Evolutionary conservation across 768 basidiomycete genomes (phyloP).

Genomic region (Pleurotus cornucopiae): DNA sequence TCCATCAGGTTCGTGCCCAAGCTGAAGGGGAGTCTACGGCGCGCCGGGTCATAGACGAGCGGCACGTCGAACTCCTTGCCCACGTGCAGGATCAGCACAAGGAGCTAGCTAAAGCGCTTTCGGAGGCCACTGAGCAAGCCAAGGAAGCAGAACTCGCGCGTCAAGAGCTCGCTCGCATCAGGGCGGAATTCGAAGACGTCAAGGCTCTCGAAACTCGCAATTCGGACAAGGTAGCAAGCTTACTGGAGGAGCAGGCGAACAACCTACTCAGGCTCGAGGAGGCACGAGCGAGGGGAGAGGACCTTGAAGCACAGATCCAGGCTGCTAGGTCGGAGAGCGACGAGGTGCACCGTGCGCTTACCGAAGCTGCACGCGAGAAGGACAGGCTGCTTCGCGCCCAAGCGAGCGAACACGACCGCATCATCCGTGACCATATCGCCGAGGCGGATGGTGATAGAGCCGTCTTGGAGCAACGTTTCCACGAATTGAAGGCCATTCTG

Average conservation of each 20-base stretch:
- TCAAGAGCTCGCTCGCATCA: slow-evolving; percentile 59
- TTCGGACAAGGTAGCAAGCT: slow-evolving; percentile 52
- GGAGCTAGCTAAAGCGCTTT: slow-evolving; percentile 52
- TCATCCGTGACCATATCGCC: slow-evolving; percentile 82
- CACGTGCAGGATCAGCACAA: slow-evolving; percentile 54
- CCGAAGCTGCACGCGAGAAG: slow-evolving; percentile 70
- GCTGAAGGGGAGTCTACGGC: slow-evolving; percentile 60
- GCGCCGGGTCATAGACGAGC: slow-evolving; percentile 59
- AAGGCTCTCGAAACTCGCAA: slow-evolving; percentile 64
- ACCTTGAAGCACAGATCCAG: slow-evolving; percentile 72
- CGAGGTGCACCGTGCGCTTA: slow-evolving; percentile 62
- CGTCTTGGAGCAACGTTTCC: slow-evolving; percentile 85
- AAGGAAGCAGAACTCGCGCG: slow-evolving; percentile 53
- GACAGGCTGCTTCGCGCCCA: slow-evolving; percentile 71
- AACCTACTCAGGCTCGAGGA: slow-evolving; percentile 71
- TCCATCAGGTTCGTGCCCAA: slow-evolving; percentile 58
- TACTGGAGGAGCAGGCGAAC: slow-evolving; percentile 75
- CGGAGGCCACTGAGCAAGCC: slow-evolving; percentile 67
- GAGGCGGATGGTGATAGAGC: slow-evolving; percentile 94
- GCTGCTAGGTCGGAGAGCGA: slow-evolving; percentile 69
- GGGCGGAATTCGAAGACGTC: slow-evolving; percentile 61
- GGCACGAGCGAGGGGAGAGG: slow-evolving; percentile 67
- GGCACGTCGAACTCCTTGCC: slow-evolving; percentile 51
- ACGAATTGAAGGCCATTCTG: slow-evolving; percentile 60
- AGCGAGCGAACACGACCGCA: slow-evolving; percentile 59